Base-by-base conservation (phyloP, 495 filamentous ascomycete species). In the Xylaria longipes region DNA sequence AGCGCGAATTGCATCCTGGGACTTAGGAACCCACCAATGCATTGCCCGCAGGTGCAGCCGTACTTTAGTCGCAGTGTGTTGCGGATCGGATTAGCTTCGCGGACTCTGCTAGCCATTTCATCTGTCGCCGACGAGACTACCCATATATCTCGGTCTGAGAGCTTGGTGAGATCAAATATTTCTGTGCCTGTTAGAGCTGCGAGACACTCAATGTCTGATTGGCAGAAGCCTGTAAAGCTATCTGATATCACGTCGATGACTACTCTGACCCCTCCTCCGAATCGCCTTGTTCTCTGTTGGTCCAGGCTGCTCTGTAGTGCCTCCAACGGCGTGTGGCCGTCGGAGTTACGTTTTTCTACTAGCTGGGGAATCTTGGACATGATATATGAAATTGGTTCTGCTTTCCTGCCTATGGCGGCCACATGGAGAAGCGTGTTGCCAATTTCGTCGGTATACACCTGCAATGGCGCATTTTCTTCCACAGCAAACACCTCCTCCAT, bases 1-100 rank as follows among this genome's bases (percentile, higher is more conserved):
- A 82, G 70, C 62, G 76, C 74, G 58, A 52, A 65, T 60, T 57
- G 76, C 79, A 82, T 83, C 71, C 76, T 75, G 52, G 81, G 76
- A 54, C 74, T 80, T 50, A 81, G 57, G 72, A 81, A 77, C 48
- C 79, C 76, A 61, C 70, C 72, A 25, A 80, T 56, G 58, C 80
- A 83, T 61, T 78, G 45, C 65, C 78, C 75, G 67, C 76, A 83
- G 57, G 72, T 63, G 6, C 60, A 63, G 60, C 60, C 60, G 37
- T 63, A 45, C 39, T 63, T 43, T 5, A 63, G 60, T 17, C 60
- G 39, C 37, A 63, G 39, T 29, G 37, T 29, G 39, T 29, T 45
- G 37, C 39, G 60, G 22, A 63, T 79, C 66, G 76, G 76, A 33
- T 78, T 76, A 60, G 73, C 77, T 73, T 72, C 73, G 56, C 9